A percentile compares a stretch with the other conserved stretches of the same genome.
Evolutionary conservation across 2,329 filamentous ascomycete species (phyloP).

Genomic region (Pseudocercospora musae): DNA sequence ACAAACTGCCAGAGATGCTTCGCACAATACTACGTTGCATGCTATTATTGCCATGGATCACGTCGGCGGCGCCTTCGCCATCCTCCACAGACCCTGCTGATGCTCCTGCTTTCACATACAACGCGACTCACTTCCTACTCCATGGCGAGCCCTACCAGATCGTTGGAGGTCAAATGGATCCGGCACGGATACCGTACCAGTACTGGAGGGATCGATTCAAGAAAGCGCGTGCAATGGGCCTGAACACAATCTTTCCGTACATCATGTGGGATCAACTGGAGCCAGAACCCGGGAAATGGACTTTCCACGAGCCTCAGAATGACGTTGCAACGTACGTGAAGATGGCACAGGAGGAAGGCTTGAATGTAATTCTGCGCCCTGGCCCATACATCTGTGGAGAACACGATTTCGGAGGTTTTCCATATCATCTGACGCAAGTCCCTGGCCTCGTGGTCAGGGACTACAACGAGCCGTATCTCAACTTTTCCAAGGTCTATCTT

Average conservation of each 20-base stretch:
- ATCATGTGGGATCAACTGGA: constrained; percentile 52
- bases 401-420: constrained; percentile 51
- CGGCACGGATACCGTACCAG: constrained; percentile 47
- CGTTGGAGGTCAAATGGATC: constrained; percentile 52
- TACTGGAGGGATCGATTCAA: constrained; percentile 49
- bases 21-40: background rate
- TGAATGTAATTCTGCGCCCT: constrained; percentile 47
- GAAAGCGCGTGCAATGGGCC: constrained; percentile 47
- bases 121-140: constrained; percentile 10
- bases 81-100: background rate
- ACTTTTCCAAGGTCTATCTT: constrained; percentile 40
- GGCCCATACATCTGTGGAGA: constrained; percentile 52
- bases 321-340: constrained; percentile 50
- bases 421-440: constrained; percentile 45
- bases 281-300: constrained; percentile 41
- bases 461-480: constrained; percentile 42
- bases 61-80: background rate
- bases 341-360: constrained; percentile 47
- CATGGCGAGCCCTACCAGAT: constrained; percentile 32
- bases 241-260: constrained; percentile 53
- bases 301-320: constrained; percentile 40
- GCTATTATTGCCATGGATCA: background rate
- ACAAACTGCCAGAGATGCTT: background rate
- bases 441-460: constrained; percentile 43
- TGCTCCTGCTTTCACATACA: constrained; percentile 8